Conservation (phyloP, 2,329 filamentous ascomycete species). For the Alternaria sp. region DNA sequence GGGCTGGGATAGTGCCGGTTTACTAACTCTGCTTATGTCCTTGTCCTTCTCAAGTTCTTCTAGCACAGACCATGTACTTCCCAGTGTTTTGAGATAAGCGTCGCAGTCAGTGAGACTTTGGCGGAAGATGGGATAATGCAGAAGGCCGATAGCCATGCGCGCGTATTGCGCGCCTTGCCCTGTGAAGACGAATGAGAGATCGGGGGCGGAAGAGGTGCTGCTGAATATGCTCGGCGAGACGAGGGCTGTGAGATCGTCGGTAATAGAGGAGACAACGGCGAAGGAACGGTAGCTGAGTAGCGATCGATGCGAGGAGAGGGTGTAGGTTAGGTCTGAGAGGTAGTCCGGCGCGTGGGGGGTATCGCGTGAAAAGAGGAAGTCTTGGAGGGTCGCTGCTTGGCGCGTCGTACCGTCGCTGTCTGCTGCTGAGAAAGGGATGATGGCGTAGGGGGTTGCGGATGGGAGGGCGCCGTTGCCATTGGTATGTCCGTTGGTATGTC, state of each 20-base stretch:
- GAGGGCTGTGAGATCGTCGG: slow-evolving; percentile 5
- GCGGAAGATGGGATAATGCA: slow-evolving; percentile 17
- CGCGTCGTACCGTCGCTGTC: slow-evolving; percentile 14
- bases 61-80: slow-evolving; percentile 16
- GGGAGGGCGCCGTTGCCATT: neutral
- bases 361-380: neutral
- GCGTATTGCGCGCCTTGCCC: slow-evolving; percentile 44
- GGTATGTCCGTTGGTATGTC: slow-evolving; percentile 4
- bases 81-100: neutral
- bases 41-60: slow-evolving; percentile 30
- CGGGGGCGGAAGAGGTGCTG: neutral
- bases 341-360: neutral
- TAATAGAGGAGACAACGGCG: slow-evolving; percentile 11
- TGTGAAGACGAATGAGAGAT: slow-evolving; percentile 36
- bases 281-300: slow-evolving; percentile 21
- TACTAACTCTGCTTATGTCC: slow-evolving; percentile 11
- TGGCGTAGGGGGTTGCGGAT: slow-evolving; percentile 3
- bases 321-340: slow-evolving; percentile 30
- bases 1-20: slow-evolving; percentile 20
- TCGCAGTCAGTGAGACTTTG: slow-evolving; percentile 5
- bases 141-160: slow-evolving; percentile 33
- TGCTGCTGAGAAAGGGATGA: slow-evolving; percentile 35
- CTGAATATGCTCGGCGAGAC: slow-evolving; percentile 5
- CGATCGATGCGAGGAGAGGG: slow-evolving; percentile 34
- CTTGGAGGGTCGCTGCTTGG: slow-evolving; percentile 8